phyloP scores from a whole-genome alignment of 73 alveolate genomes.

The Paramecium bursaria region DNA sequence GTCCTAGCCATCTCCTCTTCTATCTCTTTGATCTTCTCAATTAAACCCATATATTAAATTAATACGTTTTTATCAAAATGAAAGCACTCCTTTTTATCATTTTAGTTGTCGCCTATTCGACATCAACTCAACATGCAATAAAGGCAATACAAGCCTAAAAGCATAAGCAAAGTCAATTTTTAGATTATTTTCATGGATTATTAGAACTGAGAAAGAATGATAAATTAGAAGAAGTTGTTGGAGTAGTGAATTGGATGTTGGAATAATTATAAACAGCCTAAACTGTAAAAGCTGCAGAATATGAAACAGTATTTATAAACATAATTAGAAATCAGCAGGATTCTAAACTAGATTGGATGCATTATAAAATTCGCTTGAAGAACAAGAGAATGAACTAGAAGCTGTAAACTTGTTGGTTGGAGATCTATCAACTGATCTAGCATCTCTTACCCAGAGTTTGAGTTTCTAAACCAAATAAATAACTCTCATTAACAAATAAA shows the following conservation, averaged over 20 bases:
- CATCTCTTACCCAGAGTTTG: conserved; percentile 19
- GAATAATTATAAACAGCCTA: conserved; percentile 26
- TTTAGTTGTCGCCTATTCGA: background rate
- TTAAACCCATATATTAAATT: conserved; percentile 84
- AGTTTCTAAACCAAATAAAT: conserved; percentile 32
- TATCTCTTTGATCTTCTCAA: conserved; percentile 97
- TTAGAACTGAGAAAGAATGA: conserved; percentile 7
- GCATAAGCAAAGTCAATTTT: background rate
- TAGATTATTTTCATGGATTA: conserved; percentile 38
- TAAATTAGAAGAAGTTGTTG: conserved; percentile 36
- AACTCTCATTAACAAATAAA: background rate
- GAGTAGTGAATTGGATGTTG: conserved; percentile 8
- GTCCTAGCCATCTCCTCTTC: conserved; percentile 98
- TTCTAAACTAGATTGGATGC: background rate
- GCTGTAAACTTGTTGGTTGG: background rate
- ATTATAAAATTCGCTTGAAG: conserved; percentile 9
- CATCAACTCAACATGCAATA: background rate
- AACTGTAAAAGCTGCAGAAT: conserved; percentile 33
- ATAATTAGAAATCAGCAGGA: conserved; percentile 20
- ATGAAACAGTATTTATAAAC: background rate
- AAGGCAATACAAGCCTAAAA: background rate
- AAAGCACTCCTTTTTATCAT: background rate
- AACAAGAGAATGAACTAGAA: conserved; percentile 7
- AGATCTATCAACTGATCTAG: conserved; percentile 24
- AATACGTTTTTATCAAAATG: background rate